These are phyloP conservation scores for Aspergillus sp. DNA, from an alignment of 2,329 filamentous ascomycete species.

Conservation along the genomic window DNA sequence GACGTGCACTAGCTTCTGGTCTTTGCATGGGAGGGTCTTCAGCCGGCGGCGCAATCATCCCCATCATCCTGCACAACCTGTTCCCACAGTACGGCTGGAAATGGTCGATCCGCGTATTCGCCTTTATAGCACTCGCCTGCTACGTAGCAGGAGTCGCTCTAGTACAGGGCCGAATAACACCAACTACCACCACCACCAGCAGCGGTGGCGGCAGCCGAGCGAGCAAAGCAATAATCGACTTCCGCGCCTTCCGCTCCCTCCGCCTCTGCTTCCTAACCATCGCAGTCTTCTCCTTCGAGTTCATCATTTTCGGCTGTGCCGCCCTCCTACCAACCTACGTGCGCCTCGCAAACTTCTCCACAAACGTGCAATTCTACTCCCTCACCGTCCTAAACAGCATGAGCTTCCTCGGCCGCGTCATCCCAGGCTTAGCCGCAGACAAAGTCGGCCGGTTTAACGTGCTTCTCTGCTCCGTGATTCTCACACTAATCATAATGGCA, in stretches of 20 bases:
- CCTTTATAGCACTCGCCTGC: conserved; percentile 37
- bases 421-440: conserved; percentile 48
- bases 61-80: conserved; percentile 32
- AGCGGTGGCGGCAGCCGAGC: conserved; percentile 2
- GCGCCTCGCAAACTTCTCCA: conserved; percentile 37
- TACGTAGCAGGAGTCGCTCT: conserved; percentile 31
- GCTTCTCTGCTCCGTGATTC: conserved; percentile 35
- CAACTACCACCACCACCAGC: background rate
- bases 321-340: conserved; percentile 50
- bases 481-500: conserved; percentile 43
- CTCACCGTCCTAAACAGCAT: conserved; percentile 47
- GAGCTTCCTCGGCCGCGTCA: conserved; percentile 45
- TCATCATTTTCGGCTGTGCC: conserved; percentile 50
- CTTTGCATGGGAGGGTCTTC: conserved; percentile 42
- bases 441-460: conserved; percentile 49
- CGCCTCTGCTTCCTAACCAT: conserved; percentile 45
- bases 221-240: conserved; percentile 37
- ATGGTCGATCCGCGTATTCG: conserved; percentile 38
- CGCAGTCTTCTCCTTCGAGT: conserved; percentile 49
- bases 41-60: conserved; percentile 38
- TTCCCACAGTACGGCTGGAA: conserved; percentile 36
- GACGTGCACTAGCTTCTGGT: conserved; percentile 39
- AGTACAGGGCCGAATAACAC: conserved; percentile 35
- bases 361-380: conserved; percentile 45
- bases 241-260: conserved; percentile 42